A percentile compares a stretch with the other conserved stretches of the same genome.
Conservation (phyloP, 108 stramenopile species). For the Cyclotella atomus region DNA sequence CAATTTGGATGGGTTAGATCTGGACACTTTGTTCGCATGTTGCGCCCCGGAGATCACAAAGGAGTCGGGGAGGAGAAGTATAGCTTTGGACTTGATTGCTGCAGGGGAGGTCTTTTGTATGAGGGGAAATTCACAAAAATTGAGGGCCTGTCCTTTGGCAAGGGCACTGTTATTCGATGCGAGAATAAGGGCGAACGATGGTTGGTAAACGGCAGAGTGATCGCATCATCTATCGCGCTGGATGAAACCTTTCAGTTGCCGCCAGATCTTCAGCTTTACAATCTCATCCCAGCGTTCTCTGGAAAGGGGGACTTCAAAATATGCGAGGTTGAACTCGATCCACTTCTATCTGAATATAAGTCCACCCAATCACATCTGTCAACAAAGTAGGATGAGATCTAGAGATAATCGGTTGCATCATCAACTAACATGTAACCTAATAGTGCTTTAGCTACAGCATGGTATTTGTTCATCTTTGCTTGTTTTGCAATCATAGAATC, state of each 20-base stretch:
- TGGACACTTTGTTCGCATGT: conserved; percentile 42
- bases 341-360: conserved; percentile 37
- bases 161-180: conserved; percentile 44
- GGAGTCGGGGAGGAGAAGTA: conserved; percentile 53
- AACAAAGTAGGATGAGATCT: conserved; percentile 22
- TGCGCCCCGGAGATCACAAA: conserved; percentile 45
- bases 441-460: too few relatives aligned
- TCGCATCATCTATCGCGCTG: conserved; percentile 44
- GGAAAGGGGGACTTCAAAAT: conserved; percentile 49
- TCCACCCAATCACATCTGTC: conserved; percentile 24
- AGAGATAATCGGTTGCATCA: too few relatives aligned
- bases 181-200: conserved; percentile 48
- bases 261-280: conserved; percentile 45
- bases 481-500: too few relatives aligned
- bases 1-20: conserved; percentile 49
- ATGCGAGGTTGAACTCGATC: conserved; percentile 55
- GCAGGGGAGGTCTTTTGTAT: conserved; percentile 43
- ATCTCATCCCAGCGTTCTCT: conserved; percentile 48
- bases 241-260: conserved; percentile 55
- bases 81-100: conserved; percentile 52
- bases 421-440: too few relatives aligned
- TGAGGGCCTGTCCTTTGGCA: conserved; percentile 39
- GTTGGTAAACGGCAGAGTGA: conserved; percentile 47
- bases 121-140: conserved; percentile 53
- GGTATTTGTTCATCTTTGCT: too few relatives aligned